A percentile compares a stretch with the other conserved stretches of the same genome.
Evolutionary conservation across 345 rosid genomes (phyloP).

Genomic region (Reutealis trisperma): DNA sequence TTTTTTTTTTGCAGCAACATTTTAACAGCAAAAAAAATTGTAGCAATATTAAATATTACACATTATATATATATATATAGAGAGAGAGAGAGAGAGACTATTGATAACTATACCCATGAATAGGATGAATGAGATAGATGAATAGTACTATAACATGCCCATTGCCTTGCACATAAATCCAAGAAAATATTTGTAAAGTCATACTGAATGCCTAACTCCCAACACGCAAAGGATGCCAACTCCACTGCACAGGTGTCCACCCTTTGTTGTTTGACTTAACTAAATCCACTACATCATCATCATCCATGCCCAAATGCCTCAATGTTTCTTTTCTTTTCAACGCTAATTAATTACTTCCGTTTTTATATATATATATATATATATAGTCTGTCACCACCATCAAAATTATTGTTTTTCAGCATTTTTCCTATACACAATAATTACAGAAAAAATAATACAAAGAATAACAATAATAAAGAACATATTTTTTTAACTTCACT

Average conservation of each 20-base stretch:
- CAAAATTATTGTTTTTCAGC: background rate
- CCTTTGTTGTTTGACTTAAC: constrained; percentile 17
- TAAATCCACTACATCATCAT: constrained; percentile 20
- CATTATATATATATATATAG: no score
- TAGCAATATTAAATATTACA: no score
- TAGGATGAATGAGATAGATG: no score
- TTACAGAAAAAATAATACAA: background rate
- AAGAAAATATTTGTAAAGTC: background rate
- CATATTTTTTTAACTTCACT: no score
- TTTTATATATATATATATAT: background rate
- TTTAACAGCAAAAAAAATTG: no score
- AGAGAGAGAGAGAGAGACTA: no score
- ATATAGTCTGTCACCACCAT: background rate
- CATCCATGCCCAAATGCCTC: background rate
- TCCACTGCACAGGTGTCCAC: background rate
- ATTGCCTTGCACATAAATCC: background rate
- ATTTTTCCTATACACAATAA: background rate
- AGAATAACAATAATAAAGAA: no score
- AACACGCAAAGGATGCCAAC: constrained; percentile 20
- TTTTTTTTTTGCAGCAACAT: no score
- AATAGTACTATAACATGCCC: background rate
- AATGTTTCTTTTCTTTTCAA: constrained; percentile 10
- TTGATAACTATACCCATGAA: no score
- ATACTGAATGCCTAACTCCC: background rate
- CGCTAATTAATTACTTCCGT: background rate